Conservation (phyloP, 1,139 yeast genomes). For the Suhomyces kunorum region DNA sequence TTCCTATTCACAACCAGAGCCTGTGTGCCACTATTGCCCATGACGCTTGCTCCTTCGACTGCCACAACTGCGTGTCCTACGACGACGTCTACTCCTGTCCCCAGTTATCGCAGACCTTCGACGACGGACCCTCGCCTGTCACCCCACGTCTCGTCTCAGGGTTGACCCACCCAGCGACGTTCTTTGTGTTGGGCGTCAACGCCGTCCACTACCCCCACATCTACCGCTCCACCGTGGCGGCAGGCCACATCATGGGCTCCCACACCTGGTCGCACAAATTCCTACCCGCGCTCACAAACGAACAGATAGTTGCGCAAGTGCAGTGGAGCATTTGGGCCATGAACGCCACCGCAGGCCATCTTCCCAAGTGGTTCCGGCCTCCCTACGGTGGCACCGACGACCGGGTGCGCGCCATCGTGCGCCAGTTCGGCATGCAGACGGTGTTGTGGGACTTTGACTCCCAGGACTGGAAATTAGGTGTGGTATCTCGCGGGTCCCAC, state of each 20-base stretch:
- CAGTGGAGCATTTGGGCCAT: slow-evolving; percentile 98
- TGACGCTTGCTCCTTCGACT: slow-evolving; percentile 76
- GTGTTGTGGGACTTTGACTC: slow-evolving; percentile 93
- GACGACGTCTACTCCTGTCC: slow-evolving; percentile 82
- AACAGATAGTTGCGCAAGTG: slow-evolving; percentile 81
- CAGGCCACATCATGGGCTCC: slow-evolving; percentile 80
- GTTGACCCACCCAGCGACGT: slow-evolving; percentile 59
- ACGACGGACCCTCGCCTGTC: slow-evolving; percentile 86
- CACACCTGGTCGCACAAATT: slow-evolving; percentile 95
- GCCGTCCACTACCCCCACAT: slow-evolving; percentile 75
- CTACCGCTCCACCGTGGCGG: slow-evolving; percentile 53
- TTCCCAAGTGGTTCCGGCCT: slow-evolving; percentile 95
- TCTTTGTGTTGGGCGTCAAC: slow-evolving; percentile 83
- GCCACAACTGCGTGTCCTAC: slow-evolving; percentile 72
- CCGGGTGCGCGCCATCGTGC: slow-evolving; percentile 72
- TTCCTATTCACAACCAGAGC: slow-evolving; percentile 57
- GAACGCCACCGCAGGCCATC: slow-evolving; percentile 87
- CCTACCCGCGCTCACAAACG: slow-evolving; percentile 74
- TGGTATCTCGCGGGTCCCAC: background rate
- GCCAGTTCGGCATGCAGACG: slow-evolving; percentile 84
- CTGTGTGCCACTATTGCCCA: slow-evolving; percentile 49
- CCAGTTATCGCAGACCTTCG: slow-evolving; percentile 80
- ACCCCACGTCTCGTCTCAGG: slow-evolving; percentile 60
- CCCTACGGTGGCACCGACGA: slow-evolving; percentile 95
- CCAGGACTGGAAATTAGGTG: slow-evolving; percentile 80